phyloP scores from a whole-genome alignment of 148 eudicot species.

The Chenopodium berlandieri region DNA sequence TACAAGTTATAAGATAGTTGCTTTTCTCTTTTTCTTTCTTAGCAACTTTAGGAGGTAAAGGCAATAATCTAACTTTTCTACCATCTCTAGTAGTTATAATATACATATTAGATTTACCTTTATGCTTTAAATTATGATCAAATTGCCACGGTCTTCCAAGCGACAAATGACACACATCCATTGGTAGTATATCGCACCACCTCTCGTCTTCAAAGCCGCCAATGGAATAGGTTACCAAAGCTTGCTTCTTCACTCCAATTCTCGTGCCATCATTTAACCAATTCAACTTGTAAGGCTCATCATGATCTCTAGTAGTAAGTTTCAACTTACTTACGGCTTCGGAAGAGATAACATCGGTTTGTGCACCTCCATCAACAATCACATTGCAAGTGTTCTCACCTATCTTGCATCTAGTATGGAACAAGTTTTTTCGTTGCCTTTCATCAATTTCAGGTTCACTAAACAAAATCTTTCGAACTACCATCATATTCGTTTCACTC shows the following conservation, averaged over 20 bases:
- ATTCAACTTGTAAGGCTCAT: too few relatives aligned
- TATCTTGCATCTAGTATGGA: neutral
- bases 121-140: neutral
- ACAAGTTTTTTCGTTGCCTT: neutral
- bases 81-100: neutral
- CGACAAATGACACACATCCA: neutral
- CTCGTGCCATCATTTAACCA: too few relatives aligned
- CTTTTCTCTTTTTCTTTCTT: neutral
- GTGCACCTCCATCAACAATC: neutral
- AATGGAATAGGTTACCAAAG: too few relatives aligned
- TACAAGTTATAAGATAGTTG: neutral
- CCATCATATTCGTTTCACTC: neutral
- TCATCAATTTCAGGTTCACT: neutral
- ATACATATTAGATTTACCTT: neutral
- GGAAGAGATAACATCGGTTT: neutral
- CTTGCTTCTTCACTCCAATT: too few relatives aligned
- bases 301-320: too few relatives aligned
- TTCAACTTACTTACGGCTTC: neutral
- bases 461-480: neutral
- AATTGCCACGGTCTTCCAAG: conserved; percentile 5
- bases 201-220: too few relatives aligned
- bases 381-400: neutral
- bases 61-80: neutral
- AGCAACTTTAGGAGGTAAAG: neutral
- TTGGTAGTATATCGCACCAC: too few relatives aligned